A percentile compares a stretch with the other conserved stretches of the same genome.
Conservation (phyloP, 345 rosid species). For the Citrus hindsii region DNA sequence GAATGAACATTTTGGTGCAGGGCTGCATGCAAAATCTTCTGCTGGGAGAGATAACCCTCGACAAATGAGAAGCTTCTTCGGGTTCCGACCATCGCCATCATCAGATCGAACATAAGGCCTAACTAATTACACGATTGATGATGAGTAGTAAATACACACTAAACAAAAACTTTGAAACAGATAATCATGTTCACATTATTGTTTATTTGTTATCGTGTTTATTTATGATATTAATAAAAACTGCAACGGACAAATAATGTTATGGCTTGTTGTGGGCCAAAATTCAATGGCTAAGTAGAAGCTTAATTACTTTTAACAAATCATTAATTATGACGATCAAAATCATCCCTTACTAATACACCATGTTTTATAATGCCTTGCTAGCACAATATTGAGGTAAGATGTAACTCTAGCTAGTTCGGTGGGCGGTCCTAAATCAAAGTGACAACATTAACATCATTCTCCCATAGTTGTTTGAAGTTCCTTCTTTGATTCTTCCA, state of each 20-base stretch:
- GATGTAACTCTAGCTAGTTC: neutral
- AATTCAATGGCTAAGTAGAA: too few relatives aligned
- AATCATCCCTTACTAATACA: neutral
- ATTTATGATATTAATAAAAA: too few relatives aligned
- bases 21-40: constrained; percentile 7
- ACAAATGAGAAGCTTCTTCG: constrained; percentile 11
- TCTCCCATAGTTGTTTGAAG: neutral
- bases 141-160: neutral
- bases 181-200: too few relatives aligned
- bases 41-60: neutral
- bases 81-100: constrained; percentile 14
- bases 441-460: neutral
- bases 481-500: neutral
- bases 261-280: neutral
- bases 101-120: constrained; percentile 17
- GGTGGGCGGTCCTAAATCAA: neutral
- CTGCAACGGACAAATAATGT: neutral
- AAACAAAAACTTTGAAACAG: neutral
- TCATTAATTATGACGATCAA: neutral
- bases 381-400: neutral
- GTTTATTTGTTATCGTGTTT: neutral
- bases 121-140: neutral
- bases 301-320: neutral
- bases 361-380: too few relatives aligned
- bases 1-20: constrained; percentile 27